Conservation (phyloP, 352 stramenopile species). For the Pythium periplocum region DNA sequence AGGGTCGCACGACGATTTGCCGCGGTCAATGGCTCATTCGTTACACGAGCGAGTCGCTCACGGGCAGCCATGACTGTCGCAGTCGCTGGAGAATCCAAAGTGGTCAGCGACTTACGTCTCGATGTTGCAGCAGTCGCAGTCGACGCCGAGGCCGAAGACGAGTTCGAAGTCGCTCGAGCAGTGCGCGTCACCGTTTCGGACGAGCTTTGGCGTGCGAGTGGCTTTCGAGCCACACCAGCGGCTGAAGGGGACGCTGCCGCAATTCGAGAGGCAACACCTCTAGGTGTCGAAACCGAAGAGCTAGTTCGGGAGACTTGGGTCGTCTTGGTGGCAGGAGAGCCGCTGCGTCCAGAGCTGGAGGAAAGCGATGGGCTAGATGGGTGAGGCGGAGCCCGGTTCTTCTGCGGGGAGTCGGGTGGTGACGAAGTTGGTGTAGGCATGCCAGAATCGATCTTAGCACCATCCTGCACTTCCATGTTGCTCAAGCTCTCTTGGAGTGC, state of each 20-base stretch:
- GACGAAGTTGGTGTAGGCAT: conserved; percentile 4
- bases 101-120: conserved; percentile 19
- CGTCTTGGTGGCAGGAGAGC: no score
- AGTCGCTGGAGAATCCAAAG: conserved; percentile 13
- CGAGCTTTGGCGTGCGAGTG: neutral
- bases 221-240: no score
- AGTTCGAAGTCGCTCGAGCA: neutral
- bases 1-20: conserved; percentile 21
- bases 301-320: no score
- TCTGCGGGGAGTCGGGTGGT: conserved; percentile 11
- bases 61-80: conserved; percentile 13
- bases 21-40: conserved; percentile 8
- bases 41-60: conserved; percentile 14
- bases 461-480: no score
- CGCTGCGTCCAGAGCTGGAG: neutral
- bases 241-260: no score
- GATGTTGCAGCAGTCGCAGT: conserved; percentile 1
- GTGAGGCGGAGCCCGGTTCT: neutral
- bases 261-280: no score
- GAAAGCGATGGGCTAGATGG: conserved; percentile 35
- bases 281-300: no score
- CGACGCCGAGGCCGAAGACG: neutral
- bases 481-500: conserved; percentile 26
- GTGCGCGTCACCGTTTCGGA: conserved; percentile 1
- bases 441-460: neutral